A percentile compares a stretch with the other conserved stretches of the same genome.
Evolutionary conservation across 345 rosid genomes (phyloP).

Genomic region (Ceriops decandra): DNA sequence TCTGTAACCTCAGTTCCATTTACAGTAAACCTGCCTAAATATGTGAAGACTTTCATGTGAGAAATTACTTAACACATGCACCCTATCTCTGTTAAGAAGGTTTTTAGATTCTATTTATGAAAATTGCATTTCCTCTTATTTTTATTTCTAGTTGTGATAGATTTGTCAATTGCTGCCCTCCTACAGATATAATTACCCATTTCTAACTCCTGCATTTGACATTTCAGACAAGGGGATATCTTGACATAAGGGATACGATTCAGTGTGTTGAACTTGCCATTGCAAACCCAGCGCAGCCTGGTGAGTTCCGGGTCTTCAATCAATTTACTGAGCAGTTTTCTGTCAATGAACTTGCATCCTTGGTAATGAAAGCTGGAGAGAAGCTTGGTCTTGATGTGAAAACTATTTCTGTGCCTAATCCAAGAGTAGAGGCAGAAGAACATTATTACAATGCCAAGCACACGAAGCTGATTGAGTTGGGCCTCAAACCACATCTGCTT

Average conservation of each 20-base stretch:
- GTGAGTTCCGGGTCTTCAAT: slow-evolving; percentile 89
- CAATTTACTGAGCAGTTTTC: slow-evolving; percentile 97
- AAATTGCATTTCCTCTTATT: not conserved
- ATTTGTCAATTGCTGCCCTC: not conserved
- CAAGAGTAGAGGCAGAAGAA: slow-evolving; percentile 96
- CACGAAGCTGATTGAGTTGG: slow-evolving; percentile 90
- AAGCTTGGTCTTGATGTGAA: slow-evolving; percentile 81
- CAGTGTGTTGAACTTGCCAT: slow-evolving; percentile 94
- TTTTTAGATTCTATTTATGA: not conserved
- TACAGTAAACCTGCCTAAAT: not conserved
- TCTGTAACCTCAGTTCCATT: too few relatives aligned
- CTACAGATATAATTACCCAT: not conserved
- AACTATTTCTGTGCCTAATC: slow-evolving; percentile 76
- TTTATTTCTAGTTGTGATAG: not conserved
- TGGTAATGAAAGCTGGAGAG: slow-evolving; percentile 78
- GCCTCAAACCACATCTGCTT: slow-evolving; percentile 84
- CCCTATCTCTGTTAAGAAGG: not conserved
- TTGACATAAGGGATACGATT: slow-evolving; percentile 93
- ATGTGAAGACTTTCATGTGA: not conserved
- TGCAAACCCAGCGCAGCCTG: slow-evolving; percentile 77
- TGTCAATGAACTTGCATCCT: slow-evolving; percentile 80
- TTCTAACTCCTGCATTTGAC: not conserved
- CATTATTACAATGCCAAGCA: slow-evolving; percentile 98
- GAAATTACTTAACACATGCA: not conserved
- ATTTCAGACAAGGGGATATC: slow-evolving; percentile 93